Percentiles rank a stretch among this genome's conserved stretches.
Evolutionary conservation across 2,329 filamentous ascomycete genomes (phyloP).

Genomic region (Penicillium crustosum): DNA sequence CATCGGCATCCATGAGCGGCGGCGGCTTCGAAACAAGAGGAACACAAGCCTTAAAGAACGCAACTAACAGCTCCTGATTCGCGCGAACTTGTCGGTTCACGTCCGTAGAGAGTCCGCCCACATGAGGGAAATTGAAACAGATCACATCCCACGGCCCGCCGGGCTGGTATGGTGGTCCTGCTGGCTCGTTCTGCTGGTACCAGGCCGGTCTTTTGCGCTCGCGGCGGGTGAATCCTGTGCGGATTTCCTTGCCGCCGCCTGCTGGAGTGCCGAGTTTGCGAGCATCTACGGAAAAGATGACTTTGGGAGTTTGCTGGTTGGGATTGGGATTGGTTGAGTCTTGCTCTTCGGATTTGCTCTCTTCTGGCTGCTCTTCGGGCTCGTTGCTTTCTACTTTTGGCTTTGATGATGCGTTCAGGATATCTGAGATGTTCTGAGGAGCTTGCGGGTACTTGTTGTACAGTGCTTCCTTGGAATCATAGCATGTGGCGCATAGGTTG

Average conservation of each 20-base stretch:
- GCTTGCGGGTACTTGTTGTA: conserved; percentile 73
- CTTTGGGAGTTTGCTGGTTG: conserved; percentile 22
- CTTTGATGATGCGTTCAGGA: conserved; percentile 25
- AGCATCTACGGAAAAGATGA: conserved; percentile 47
- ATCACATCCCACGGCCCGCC: conserved; percentile 67
- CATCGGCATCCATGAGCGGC: conserved; percentile 20
- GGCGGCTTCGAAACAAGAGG: conserved; percentile 39
- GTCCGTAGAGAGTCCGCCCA: conserved; percentile 87
- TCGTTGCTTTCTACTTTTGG: conserved; percentile 1
- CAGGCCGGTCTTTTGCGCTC: conserved; percentile 34
- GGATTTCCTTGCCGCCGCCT: conserved; percentile 46
- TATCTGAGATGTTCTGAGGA: conserved; percentile 56
- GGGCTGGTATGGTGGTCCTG: conserved; percentile 4
- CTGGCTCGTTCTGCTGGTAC: conserved; percentile 16
- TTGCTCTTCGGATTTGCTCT: neutral
- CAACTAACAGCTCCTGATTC: conserved; percentile 67
- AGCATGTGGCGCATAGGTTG: conserved; percentile 46
- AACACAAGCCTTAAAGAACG: conserved; percentile 49
- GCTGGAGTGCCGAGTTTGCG: conserved; percentile 40
- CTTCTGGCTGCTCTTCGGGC: neutral
- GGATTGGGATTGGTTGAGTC: neutral
- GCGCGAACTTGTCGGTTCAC: conserved; percentile 90
- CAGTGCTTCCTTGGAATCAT: conserved; percentile 51
- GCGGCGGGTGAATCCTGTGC: conserved; percentile 39
- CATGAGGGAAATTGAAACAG: conserved; percentile 96